phyloP scores from a whole-genome alignment of 306 rosid genomes.

The Vigna angularis region DNA sequence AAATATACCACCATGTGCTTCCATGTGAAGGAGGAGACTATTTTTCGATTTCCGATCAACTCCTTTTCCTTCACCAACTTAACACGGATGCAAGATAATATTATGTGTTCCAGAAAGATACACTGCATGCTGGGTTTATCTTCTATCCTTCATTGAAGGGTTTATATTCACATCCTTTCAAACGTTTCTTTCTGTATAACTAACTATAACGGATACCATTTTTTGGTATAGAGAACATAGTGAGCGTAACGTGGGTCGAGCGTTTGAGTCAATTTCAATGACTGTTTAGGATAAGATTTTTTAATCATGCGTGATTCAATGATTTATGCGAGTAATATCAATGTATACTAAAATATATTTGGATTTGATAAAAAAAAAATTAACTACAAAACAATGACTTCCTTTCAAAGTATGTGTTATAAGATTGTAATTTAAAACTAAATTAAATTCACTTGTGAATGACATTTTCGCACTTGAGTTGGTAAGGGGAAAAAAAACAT shows the following conservation, averaged over 20 bases:
- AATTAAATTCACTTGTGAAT: too few relatives aligned
- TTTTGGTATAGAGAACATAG: neutral
- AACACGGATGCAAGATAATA: slow-evolving; percentile 24
- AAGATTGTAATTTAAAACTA: too few relatives aligned
- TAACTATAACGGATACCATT: neutral
- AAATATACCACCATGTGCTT: slow-evolving; percentile 50
- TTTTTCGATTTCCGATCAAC: slow-evolving; percentile 3
- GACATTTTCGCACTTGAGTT: too few relatives aligned
- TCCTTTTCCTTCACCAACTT: slow-evolving; percentile 20
- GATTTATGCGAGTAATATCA: neutral
- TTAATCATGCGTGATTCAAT: slow-evolving; percentile 3
- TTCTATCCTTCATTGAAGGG: neutral
- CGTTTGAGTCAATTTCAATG: neutral
- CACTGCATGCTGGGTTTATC: neutral
- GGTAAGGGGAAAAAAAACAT: too few relatives aligned
- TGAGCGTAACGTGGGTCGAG: neutral
- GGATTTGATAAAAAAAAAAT: neutral
- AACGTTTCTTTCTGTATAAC: too few relatives aligned
- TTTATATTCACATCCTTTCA: neutral
- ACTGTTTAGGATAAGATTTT: slow-evolving; percentile 1
- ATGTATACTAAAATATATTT: neutral
- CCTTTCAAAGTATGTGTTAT: neutral
- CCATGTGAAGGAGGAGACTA: slow-evolving; percentile 58
- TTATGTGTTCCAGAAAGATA: slow-evolving; percentile 1
- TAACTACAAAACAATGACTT: neutral